Percentiles rank a stretch among this genome's conserved stretches.
These are phyloP conservation scores for Pseudognaphalium luteoalbum DNA, from an alignment of 129 eudicot species.

Conservation along the genomic window DNA sequence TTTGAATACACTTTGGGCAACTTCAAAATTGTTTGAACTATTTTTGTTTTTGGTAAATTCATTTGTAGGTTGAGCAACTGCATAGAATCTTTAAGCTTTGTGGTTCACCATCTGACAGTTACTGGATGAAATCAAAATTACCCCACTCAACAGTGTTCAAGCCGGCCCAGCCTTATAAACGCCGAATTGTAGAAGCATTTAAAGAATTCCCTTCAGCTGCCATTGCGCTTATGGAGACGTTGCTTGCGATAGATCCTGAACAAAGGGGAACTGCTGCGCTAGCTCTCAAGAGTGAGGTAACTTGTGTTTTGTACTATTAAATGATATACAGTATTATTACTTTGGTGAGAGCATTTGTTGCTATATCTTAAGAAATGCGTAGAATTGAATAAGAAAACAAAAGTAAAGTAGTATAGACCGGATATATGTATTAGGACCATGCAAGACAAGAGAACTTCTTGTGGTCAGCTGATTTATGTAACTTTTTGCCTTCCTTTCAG, in stretches of 20 bases:
- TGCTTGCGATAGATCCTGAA: conserved; percentile 77
- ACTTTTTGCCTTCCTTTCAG: conserved; percentile 35
- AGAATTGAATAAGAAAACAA: background rate
- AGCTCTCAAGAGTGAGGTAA: conserved; percentile 77
- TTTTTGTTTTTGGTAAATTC: background rate
- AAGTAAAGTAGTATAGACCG: background rate
- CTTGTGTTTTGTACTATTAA: background rate
- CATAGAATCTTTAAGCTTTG: conserved; percentile 92
- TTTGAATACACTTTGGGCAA: background rate
- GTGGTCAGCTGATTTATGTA: conserved; percentile 16
- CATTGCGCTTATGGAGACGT: conserved; percentile 60
- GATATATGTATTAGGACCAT: background rate
- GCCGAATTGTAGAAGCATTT: conserved; percentile 67
- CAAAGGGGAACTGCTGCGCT: conserved; percentile 69
- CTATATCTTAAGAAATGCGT: background rate
- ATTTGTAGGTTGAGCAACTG: conserved; percentile 77
- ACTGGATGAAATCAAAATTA: conserved; percentile 71
- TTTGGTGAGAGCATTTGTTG: background rate
- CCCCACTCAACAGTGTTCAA: conserved; percentile 70
- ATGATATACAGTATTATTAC: background rate
- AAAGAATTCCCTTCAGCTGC: conserved; percentile 70
- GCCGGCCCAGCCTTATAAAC: conserved; percentile 66
- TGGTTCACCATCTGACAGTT: conserved; percentile 89
- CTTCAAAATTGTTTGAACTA: background rate
- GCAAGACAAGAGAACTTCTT: background rate